These are phyloP conservation scores for Cystoisospora suis DNA, from an alignment of 169 alveolate genomes.

Conservation along the genomic window DNA sequence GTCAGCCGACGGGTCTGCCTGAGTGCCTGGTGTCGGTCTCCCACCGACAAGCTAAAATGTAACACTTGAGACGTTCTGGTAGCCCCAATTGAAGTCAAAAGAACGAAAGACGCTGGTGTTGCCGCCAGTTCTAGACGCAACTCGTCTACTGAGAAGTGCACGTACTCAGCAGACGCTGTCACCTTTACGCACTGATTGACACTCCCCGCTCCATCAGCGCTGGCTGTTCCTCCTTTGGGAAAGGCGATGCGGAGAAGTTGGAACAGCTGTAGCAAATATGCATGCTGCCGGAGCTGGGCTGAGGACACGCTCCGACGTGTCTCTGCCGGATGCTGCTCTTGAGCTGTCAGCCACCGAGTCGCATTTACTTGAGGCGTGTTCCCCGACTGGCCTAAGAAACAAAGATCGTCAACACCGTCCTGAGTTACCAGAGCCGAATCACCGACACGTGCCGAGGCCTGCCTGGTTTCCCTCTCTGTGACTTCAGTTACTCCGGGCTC, in stretches of 20 bases:
- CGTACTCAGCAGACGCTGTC: conserved; percentile 8
- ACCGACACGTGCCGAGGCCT: too few relatives aligned
- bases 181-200: neutral
- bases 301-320: neutral
- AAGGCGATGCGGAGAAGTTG: neutral
- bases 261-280: neutral
- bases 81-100: neutral
- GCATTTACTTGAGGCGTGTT: too few relatives aligned
- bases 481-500: too few relatives aligned
- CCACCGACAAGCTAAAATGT: neutral
- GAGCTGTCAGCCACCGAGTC: too few relatives aligned
- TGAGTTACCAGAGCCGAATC: too few relatives aligned
- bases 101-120: conserved; percentile 17
- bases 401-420: too few relatives aligned
- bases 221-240: neutral
- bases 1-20: too few relatives aligned
- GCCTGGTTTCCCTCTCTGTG: too few relatives aligned
- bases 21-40: too few relatives aligned
- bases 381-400: too few relatives aligned
- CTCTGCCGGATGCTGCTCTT: neutral
- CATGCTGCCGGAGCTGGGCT: neutral
- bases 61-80: conserved; percentile 1
- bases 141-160: conserved; percentile 14
- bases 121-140: conserved; percentile 7
- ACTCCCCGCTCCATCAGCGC: neutral